Base-by-base conservation (phyloP, 805 yeast genomes). In the Clavispora asparagi region DNA sequence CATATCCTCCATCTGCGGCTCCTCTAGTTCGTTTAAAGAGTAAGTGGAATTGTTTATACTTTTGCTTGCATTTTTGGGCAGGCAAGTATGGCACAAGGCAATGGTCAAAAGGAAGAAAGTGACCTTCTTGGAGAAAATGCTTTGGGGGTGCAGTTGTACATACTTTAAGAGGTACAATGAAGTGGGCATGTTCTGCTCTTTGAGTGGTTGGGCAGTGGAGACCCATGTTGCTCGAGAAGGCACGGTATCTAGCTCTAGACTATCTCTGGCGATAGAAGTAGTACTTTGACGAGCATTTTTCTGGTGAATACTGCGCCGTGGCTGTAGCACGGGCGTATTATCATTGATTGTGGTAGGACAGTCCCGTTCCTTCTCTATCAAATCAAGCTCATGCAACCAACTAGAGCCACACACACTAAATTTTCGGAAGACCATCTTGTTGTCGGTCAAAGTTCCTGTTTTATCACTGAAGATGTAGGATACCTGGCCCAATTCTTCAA, bases 401-500 rank as follows among this genome's bases (percentile, higher is more conserved):
- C 95, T 81, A 3, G 84, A 76, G 2, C 99, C 99, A 44, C 86
- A 84, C 6, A 94, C 83, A 9, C 95, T 81, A 54, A 92, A 78
- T 59, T 91, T 91, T 40, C 97, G 76, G 63, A 94, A 94, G 26
- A 92, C 69, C 99, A 94, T 94, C 56, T 83, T 69, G 61, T 94
- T 94, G 57, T 94, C 98, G 0, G 99, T 94, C 50, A 94, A 74
- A 0, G 99, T 94, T 9, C 99, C 99, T 0, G 99, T 94, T 64
- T 94, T 94, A 65, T 94, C 99, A 49, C 96, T 87, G 63, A 94
- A 94, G 3, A 94, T 78, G 60, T 92, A 91, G 41, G 96, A 85
- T 1, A 95, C 97, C 62, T 94, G 99, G 2, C 99, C 99, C 56
- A 94, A 71, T 65, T 94, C 99, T 62, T 94, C 99, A 53, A 94